Evolutionary conservation across 352 stramenopile species (phyloP).

Genomic region (Phytophthora rubi): DNA sequence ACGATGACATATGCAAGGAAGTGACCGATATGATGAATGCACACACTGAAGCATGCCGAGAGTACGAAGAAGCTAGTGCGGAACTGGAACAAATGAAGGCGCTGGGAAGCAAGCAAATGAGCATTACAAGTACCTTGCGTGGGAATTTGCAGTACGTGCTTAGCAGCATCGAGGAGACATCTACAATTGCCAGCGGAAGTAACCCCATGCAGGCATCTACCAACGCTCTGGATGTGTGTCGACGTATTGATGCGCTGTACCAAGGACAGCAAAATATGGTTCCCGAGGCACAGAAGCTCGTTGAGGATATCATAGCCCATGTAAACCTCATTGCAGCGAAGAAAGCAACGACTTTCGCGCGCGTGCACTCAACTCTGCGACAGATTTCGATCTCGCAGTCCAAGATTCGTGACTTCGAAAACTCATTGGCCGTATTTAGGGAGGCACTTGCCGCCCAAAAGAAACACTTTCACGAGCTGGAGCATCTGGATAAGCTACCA

Average conservation of each 20-base stretch:
- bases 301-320: slow-evolving; percentile 60
- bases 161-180: slow-evolving; percentile 72
- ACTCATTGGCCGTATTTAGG: slow-evolving; percentile 81
- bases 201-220: slow-evolving; percentile 85
- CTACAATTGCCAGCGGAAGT: slow-evolving; percentile 52
- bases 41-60: slow-evolving; percentile 48
- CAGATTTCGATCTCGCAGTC: slow-evolving; percentile 84
- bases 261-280: slow-evolving; percentile 83
- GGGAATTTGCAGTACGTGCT: slow-evolving; percentile 72
- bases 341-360: slow-evolving; percentile 60
- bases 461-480: slow-evolving; percentile 86
- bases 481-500: slow-evolving; percentile 84
- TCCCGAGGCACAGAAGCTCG: slow-evolving; percentile 66
- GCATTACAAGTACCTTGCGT: slow-evolving; percentile 71
- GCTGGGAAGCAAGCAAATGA: slow-evolving; percentile 48
- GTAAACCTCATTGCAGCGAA: slow-evolving; percentile 63
- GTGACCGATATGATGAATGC: slow-evolving; percentile 56
- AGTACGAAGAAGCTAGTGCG: slow-evolving; percentile 51
- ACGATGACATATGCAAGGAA: slow-evolving; percentile 75
- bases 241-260: slow-evolving; percentile 81
- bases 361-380: slow-evolving; percentile 67
- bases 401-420: slow-evolving; percentile 91
- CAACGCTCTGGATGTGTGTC: slow-evolving; percentile 81
- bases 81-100: slow-evolving; percentile 63
- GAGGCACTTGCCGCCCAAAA: slow-evolving; percentile 80